Conservation (phyloP, 31 red algal species). For the Asparagopsis taxiformis region DNA sequence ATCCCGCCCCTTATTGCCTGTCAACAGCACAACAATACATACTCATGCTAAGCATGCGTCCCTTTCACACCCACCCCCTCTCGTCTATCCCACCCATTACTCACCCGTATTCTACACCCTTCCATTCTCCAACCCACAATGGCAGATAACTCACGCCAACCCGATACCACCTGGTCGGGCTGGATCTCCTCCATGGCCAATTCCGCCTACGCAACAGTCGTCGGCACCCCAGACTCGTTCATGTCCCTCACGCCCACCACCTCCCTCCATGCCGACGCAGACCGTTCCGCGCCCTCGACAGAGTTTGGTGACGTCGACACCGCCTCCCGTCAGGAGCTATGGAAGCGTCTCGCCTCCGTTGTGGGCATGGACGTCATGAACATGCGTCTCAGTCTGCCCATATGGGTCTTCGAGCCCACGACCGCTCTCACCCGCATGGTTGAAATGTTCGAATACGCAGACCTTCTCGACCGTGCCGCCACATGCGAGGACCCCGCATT, state of each 20-base stretch:
- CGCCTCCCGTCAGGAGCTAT: conserved; percentile 64
- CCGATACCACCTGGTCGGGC: conserved; percentile 36
- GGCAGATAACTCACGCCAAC: background rate
- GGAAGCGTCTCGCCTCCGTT: conserved; percentile 68
- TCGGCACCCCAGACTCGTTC: conserved; percentile 42
- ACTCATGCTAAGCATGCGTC: too few relatives aligned
- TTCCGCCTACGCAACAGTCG: conserved; percentile 54
- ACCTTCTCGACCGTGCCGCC: conserved; percentile 87
- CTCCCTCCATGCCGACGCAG: conserved; percentile 25
- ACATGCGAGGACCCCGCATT: conserved; percentile 59
- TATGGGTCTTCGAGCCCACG: conserved; percentile 90
- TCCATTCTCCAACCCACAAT: too few relatives aligned
- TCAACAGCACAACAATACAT: too few relatives aligned
- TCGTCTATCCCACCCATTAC: too few relatives aligned
- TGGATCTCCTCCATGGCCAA: conserved; percentile 74
- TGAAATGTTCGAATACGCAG: conserved; percentile 79
- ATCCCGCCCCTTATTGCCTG: too few relatives aligned
- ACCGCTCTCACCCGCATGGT: conserved; percentile 89
- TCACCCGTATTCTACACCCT: too few relatives aligned
- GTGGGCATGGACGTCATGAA: conserved; percentile 79
- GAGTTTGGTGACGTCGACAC: conserved; percentile 68
- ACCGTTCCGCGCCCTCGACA: conserved; percentile 19
- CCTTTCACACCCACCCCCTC: too few relatives aligned
- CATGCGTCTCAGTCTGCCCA: conserved; percentile 70
- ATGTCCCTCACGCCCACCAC: conserved; percentile 60